These are phyloP conservation scores for Acanthamoeba quina DNA, from an alignment of 208 protist species.

Conservation along the genomic window DNA sequence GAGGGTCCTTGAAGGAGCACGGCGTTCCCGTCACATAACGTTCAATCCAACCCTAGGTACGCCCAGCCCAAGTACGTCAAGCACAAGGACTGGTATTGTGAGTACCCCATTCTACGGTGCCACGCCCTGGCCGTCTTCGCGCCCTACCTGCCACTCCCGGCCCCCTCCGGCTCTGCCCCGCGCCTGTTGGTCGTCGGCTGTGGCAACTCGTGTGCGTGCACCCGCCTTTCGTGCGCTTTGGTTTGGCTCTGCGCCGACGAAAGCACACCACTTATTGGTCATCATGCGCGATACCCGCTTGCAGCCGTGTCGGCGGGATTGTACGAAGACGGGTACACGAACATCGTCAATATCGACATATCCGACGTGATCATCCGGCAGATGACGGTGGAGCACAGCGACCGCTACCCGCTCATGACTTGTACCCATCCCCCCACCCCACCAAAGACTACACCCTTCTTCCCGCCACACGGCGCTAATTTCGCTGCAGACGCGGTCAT, in stretches of 20 bases:
- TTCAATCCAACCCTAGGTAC: background rate
- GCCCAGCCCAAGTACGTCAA: conserved; percentile 30
- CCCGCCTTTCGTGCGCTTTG: background rate
- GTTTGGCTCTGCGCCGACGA: background rate
- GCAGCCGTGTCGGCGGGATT: conserved; percentile 36
- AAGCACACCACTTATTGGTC: too few relatives aligned
- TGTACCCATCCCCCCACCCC: background rate
- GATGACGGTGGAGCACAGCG: background rate
- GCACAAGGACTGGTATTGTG: conserved; percentile 62
- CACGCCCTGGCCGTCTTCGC: conserved; percentile 10
- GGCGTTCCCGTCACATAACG: too few relatives aligned
- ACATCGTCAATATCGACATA: conserved; percentile 51
- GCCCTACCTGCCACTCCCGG: background rate
- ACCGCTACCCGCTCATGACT: conserved; percentile 10
- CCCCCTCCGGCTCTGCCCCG: background rate
- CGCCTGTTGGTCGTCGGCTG: conserved; percentile 55
- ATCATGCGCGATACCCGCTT: too few relatives aligned
- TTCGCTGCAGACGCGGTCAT: background rate
- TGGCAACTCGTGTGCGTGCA: conserved; percentile 49
- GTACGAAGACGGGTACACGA: conserved; percentile 44
- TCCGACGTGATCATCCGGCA: conserved; percentile 35
- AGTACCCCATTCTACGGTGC: conserved; percentile 10
- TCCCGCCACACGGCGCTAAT: too few relatives aligned
- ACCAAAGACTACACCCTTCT: background rate
- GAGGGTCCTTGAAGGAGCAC: too few relatives aligned